phyloP scores from a whole-genome alignment of 2,329 filamentous ascomycete species.

The Gnomoniopsis smithogilvyi region DNA sequence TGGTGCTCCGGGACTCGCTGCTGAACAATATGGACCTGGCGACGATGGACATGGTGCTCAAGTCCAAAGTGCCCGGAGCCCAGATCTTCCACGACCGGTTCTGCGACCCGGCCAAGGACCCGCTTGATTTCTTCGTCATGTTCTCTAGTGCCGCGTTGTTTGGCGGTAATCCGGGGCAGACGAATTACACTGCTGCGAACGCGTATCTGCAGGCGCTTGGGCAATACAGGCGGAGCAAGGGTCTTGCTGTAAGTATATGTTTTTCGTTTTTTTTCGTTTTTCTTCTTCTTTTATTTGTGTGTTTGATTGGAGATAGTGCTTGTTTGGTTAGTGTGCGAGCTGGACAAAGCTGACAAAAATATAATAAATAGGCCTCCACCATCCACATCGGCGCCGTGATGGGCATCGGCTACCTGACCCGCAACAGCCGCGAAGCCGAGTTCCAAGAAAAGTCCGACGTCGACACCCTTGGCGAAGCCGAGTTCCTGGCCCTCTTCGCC shows the following conservation, averaged over 20 bases:
- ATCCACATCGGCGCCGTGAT: constrained; percentile 36
- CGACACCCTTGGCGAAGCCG: constrained; percentile 28
- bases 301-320: neutral
- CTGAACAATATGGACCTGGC: constrained; percentile 13
- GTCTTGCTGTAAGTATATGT: constrained; percentile 23
- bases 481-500: constrained; percentile 30
- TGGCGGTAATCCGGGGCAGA: constrained; percentile 30
- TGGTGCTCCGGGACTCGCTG: constrained; percentile 12
- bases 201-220: constrained; percentile 34
- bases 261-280: neutral
- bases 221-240: constrained; percentile 31
- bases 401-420: constrained; percentile 39
- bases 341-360: no score
- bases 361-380: constrained; percentile 29
- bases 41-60: constrained; percentile 16
- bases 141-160: constrained; percentile 26
- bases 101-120: neutral
- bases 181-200: constrained; percentile 41
- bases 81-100: constrained; percentile 14
- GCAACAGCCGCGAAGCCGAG: no score
- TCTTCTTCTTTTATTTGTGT: neutral
- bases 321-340: neutral
- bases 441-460: neutral
- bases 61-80: constrained; percentile 26
- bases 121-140: constrained; percentile 28